Base-by-base conservation (phyloP, 1,139 yeast genomes). In the Schizosaccharomyces versatilis region DNA sequence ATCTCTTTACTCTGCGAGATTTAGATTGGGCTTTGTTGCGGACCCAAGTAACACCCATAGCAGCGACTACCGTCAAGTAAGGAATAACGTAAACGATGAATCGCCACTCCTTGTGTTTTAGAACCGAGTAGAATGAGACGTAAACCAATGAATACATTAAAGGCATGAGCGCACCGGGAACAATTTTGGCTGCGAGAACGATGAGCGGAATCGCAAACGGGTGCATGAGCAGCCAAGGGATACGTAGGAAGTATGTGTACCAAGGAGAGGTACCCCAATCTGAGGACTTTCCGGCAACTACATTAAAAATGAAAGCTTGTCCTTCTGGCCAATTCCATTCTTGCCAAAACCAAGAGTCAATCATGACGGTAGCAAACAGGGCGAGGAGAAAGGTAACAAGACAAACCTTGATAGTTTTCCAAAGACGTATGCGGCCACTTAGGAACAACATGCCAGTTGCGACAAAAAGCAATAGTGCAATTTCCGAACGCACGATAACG, bases 101-200 rank as follows among this genome's bases (percentile, higher is more conserved):
- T 61, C 97, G 75, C 95, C 95, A 85, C 69, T 90, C 97, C 66
- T 88, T 90, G 62, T 88, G 97, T 1, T 94, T 90, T 65, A 83
- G 94, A 56, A 81, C 66, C 0, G 96, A 86, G 74, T 86, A 74
- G 1, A 76, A 65, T 1, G 71, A 61, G 38, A 85, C 73, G 64
- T 71, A 88, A 9, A 77, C 54, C 2, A 59, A 41, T 15, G 52
- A 52, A 14, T 52, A 38, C 14, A 48, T 24, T 10, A 60, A 60
- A 51, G 82, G 64, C 0, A 77, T 59, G 38, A 80, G 68, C 32
- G 32, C 32, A 24, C 32, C 32, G 32, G 32, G 32, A 24, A 24
- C 32, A 24, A 24, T 5, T 5, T 24, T 24, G 32, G 32, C 32
- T 5, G 32, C 32, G 5, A 24, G 32, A 24, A 24, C 32, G 32